Evolutionary conservation across 2,329 filamentous ascomycete genomes (phyloP), one percentile per base, ranked within the genome.

Genomic region (Fusarium oligoseptatum): DNA sequence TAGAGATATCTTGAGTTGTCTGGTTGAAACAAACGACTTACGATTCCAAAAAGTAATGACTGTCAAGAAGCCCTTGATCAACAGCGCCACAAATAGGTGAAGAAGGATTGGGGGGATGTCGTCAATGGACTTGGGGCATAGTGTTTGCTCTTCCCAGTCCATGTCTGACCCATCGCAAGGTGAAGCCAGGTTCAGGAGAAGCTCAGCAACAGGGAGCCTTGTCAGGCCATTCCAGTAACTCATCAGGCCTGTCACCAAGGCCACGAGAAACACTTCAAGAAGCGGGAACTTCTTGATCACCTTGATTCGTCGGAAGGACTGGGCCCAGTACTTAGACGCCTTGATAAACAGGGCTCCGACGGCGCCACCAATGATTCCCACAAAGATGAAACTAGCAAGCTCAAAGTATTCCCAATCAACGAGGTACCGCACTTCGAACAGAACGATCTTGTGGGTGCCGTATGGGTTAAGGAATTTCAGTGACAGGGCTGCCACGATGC

Each of bases 401-500:
- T 99, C 97, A 80, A 98, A 98, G 79, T 94, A 95, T 76, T 95
- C 92, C 97, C 97, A 99, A 80, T 98, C 96, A 1, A 92, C 90
- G 12, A 94, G 82, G 80, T 98, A 99, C 12, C 95, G 92, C 60
- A 99, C 95, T 82, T 98, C 92, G 81, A 99, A 99, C 79, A 98
- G 89, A 77, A 99, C 97, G 73, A 99, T 97, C 84, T 99, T 98
- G 81, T 94, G 92, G 0, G 95, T 98, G 34, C 96, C 96, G 78
- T 98, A 99, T 0, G 97, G 97, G 78, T 99, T 97, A 41, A 98
- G 87, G 76, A 98, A 98, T 80, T 98, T 98, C 76, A 99, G 87
- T 1, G 95, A 96, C 37, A 99, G 84, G 0, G 97, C 95, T 2
- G 97, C 95, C 36, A 93, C 92, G 77, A 98, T 98, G 83, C 96